Evolutionary conservation across 1,139 yeast genomes (phyloP).

Genomic region (Arxiozyma slooffiae): DNA sequence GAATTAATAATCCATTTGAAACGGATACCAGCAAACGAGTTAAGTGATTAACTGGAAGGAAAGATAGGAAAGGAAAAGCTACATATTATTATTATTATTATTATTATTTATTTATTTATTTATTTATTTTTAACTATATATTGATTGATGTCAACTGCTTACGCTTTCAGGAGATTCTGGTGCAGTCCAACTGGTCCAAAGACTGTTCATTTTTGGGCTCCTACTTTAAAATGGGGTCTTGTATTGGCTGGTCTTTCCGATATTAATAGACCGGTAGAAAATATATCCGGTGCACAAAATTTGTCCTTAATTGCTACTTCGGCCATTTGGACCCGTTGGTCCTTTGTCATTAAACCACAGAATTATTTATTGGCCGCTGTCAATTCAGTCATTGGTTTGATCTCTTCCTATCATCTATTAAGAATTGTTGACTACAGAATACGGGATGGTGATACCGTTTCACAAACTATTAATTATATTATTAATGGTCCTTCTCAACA

Average conservation of each 20-base stretch:
- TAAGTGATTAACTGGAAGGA: not conserved
- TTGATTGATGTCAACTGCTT: constrained; percentile 25
- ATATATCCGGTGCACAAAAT: constrained; percentile 85
- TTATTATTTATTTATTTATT: too few relatives aligned
- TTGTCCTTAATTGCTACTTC: too few relatives aligned
- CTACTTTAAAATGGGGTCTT: constrained; percentile 58
- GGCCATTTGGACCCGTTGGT: too few relatives aligned
- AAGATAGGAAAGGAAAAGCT: too few relatives aligned
- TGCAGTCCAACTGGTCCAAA: constrained; percentile 88
- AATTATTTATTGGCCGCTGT: constrained; percentile 83
- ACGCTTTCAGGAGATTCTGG: constrained; percentile 52
- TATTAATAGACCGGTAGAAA: constrained; percentile 82
- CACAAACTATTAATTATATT: constrained; percentile 48
- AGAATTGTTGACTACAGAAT: constrained; percentile 62
- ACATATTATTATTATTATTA: too few relatives aligned
- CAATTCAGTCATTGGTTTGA: constrained; percentile 83
- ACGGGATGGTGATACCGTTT: constrained; percentile 41
- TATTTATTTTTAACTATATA: too few relatives aligned
- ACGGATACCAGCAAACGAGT: not conserved
- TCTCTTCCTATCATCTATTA: constrained; percentile 74
- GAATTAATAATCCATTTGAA: not conserved
- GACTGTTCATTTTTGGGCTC: constrained; percentile 87
- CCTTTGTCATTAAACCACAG: too few relatives aligned
- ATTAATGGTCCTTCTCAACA: constrained; percentile 35
- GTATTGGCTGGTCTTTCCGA: constrained; percentile 88